Conservation (phyloP, 2,329 filamentous ascomycete genomes). For the Cytospora paraplurivora region DNA sequence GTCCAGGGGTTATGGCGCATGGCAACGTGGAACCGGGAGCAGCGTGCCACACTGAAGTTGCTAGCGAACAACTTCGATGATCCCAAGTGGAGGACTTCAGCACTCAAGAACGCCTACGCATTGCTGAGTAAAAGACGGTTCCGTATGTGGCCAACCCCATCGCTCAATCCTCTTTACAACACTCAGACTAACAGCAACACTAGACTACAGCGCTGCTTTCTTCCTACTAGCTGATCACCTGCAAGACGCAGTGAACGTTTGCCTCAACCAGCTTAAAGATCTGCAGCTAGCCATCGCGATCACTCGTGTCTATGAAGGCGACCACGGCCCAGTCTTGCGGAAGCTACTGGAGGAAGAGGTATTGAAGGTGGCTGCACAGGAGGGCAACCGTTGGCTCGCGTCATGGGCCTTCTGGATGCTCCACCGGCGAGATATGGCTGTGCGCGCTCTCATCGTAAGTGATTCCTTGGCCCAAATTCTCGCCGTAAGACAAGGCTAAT, state of each 20-base stretch:
- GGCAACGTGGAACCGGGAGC: constrained; percentile 86
- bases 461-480: not conserved
- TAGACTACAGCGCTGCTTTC: constrained; percentile 92
- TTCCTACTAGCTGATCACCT: constrained; percentile 88
- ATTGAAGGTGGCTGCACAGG: constrained; percentile 72
- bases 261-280: constrained; percentile 84
- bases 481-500: not conserved
- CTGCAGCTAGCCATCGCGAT: constrained; percentile 88
- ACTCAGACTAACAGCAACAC: constrained; percentile 45
- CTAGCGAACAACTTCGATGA: constrained; percentile 91
- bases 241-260: constrained; percentile 82
- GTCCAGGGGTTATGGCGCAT: constrained; percentile 93
- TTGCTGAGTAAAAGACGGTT: constrained; percentile 89
- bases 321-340: constrained; percentile 72
- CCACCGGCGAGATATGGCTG: constrained; percentile 77
- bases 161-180: not conserved
- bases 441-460: constrained; percentile 77
- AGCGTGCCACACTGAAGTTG: constrained; percentile 75
- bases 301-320: constrained; percentile 84
- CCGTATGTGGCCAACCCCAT: constrained; percentile 49
- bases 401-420: constrained; percentile 97
- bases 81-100: constrained; percentile 82
- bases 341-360: constrained; percentile 79
- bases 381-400: constrained; percentile 90
- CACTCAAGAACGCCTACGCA: constrained; percentile 95